These are phyloP conservation scores for Podila epigama DNA, from an alignment of 192 early-diverging fungal species.

Conservation along the genomic window DNA sequence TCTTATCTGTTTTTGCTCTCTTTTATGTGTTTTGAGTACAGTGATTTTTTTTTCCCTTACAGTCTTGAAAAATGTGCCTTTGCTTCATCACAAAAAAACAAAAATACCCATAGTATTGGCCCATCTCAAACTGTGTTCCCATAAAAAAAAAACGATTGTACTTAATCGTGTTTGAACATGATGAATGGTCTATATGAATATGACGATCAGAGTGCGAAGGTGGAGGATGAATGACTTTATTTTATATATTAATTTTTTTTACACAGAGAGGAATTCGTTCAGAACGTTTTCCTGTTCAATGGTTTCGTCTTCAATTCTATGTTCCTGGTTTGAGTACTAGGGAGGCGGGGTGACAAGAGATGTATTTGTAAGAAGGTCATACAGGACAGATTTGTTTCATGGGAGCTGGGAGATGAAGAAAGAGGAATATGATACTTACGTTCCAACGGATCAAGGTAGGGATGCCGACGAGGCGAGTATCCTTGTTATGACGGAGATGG, in stretches of 20 bases:
- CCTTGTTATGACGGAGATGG: conserved; percentile 29
- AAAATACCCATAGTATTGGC: too few relatives aligned
- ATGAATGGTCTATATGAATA: too few relatives aligned
- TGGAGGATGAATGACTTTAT: too few relatives aligned
- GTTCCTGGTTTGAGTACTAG: conserved; percentile 6
- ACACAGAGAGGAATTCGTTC: not conserved
- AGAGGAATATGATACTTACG: not conserved
- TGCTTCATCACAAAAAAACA: too few relatives aligned
- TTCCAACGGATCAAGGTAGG: not conserved
- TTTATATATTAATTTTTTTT: too few relatives aligned
- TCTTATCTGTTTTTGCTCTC: not conserved
- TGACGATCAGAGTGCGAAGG: too few relatives aligned
- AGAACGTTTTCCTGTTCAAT: conserved; percentile 1
- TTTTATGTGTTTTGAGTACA: not conserved
- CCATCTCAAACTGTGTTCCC: too few relatives aligned
- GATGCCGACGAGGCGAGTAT: not conserved
- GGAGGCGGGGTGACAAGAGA: not conserved
- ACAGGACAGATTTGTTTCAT: too few relatives aligned
- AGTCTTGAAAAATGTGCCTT: too few relatives aligned
- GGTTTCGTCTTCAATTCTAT: conserved; percentile 2
- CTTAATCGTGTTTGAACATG: too few relatives aligned
- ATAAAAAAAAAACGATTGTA: too few relatives aligned
- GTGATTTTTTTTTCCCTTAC: not conserved
- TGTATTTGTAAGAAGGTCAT: too few relatives aligned
- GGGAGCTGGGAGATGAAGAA: not conserved